phyloP scores from a whole-genome alignment of 1,139 yeast genomes.

The Lodderomyces elongisporus region DNA sequence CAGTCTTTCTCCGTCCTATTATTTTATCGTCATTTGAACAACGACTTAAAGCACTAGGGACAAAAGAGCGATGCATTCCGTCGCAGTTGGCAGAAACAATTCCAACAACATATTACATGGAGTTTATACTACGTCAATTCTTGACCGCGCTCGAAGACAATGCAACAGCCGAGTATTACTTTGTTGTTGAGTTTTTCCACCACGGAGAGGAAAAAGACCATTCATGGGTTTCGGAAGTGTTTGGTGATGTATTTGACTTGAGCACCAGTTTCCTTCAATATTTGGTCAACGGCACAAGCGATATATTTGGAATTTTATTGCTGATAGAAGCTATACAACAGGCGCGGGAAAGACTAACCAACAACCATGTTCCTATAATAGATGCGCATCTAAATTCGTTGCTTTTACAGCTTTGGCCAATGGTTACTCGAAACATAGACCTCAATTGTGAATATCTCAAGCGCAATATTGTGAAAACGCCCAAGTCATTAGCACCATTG shows the following conservation, averaged over 20 bases:
- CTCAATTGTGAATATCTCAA: slow-evolving; percentile 67
- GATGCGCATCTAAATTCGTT: slow-evolving; percentile 71
- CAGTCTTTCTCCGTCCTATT: slow-evolving; percentile 47
- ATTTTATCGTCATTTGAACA: slow-evolving; percentile 54
- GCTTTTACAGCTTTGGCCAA: slow-evolving; percentile 75
- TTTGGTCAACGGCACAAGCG: slow-evolving; percentile 42
- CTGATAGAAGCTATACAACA: slow-evolving; percentile 69
- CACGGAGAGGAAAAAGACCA: slow-evolving; percentile 42
- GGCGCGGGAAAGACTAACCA: slow-evolving; percentile 58
- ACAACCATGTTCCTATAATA: slow-evolving; percentile 64
- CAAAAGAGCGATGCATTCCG: slow-evolving; percentile 47
- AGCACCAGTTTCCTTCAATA: slow-evolving; percentile 32
- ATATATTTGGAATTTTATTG: slow-evolving; percentile 74
- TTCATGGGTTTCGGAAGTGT: slow-evolving; percentile 47
- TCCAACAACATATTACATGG: slow-evolving; percentile 62
- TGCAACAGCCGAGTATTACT: slow-evolving; percentile 70
- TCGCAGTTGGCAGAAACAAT: slow-evolving; percentile 84
- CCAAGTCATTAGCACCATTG: slow-evolving; percentile 48
- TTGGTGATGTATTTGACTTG: slow-evolving; percentile 46
- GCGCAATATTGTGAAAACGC: slow-evolving; percentile 20
- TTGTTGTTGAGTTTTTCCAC: slow-evolving; percentile 67
- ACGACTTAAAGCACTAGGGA: slow-evolving; percentile 33
- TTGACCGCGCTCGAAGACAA: slow-evolving; percentile 73
- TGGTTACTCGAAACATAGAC: slow-evolving; percentile 72
- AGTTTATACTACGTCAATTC: slow-evolving; percentile 69